Evolutionary conservation across 768 basidiomycete genomes (phyloP).

Genomic region (Pleurotus pulmonarius): DNA sequence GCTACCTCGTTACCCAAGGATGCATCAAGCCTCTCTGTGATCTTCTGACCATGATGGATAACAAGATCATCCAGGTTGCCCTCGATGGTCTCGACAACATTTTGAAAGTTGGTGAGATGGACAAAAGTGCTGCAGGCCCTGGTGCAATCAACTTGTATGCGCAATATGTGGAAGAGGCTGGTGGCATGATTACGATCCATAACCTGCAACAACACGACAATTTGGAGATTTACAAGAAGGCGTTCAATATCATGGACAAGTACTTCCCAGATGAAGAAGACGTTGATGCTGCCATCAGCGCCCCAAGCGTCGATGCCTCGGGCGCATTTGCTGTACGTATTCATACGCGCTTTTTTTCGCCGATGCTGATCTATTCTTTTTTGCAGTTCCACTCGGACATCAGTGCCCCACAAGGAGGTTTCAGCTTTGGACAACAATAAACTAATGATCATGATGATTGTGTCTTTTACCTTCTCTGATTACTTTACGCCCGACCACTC

Average conservation of each 20-base stretch:
- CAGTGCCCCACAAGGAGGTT: slow-evolving; percentile 90
- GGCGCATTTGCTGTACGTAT: slow-evolving; percentile 70
- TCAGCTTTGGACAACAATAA: slow-evolving; percentile 81
- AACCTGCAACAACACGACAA: slow-evolving; percentile 99
- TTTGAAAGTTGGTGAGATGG: slow-evolving; percentile 94
- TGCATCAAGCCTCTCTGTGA: slow-evolving; percentile 99
- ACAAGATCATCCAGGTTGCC: slow-evolving; percentile 99
- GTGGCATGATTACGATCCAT: slow-evolving; percentile 98
- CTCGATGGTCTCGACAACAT: slow-evolving; percentile 98
- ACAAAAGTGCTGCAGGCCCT: slow-evolving; percentile 78
- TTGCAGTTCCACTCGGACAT: slow-evolving; percentile 79
- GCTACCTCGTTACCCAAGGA: slow-evolving; percentile 95
- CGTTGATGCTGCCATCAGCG: slow-evolving; percentile 74
- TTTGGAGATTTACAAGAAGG: slow-evolving; percentile 99
- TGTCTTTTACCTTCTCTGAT: slow-evolving; percentile 10
- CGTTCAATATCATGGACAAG: slow-evolving; percentile 97
- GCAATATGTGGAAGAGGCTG: slow-evolving; percentile 92
- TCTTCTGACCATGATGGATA: slow-evolving; percentile 96
- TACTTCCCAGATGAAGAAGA: slow-evolving; percentile 99
- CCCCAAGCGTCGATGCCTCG: slow-evolving; percentile 69
- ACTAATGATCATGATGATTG: slow-evolving; percentile 9
- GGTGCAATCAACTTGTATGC: slow-evolving; percentile 92
- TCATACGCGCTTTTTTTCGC: slow-evolving; percentile 4
- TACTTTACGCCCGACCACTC: slow-evolving; percentile 7
- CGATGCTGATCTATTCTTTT: slow-evolving; percentile 11